Evolutionary conservation across 805 yeast genomes (phyloP), one percentile per base, ranked within the genome.

Genomic region (Sugiyamaella qingdaonensis): DNA sequence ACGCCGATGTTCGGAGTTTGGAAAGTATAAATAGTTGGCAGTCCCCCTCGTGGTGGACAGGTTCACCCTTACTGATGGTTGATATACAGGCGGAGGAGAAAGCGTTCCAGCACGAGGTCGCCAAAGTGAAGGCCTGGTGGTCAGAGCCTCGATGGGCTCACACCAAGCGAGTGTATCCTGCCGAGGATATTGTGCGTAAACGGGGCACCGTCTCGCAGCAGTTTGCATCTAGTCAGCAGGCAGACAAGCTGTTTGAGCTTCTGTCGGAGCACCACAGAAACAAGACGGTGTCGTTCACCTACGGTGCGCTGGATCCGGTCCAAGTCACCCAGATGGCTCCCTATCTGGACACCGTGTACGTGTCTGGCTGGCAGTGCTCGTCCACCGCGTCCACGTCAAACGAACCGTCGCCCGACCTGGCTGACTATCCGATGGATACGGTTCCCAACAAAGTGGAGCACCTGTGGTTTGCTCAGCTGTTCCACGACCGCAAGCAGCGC

Each of bases 381-480:
- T 90, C 97, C 19, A 92, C 98, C 51, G 97, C 98, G 51, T 90
- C 97, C 14, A 88, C 96, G 41, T 88, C 97, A 39, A 92, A 92
- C 70, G 98, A 92, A 76, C 99, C 98, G 34, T 88, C 96, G 41
- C 98, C 98, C 54, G 99, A 92, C 77, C 80, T 92, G 67, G 99
- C 99, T 50, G 99, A 92, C 74, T 92, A 92, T 73, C 99, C 99
- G 55, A 86, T 86, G 87, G 97, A 92, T 73, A 92, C 99, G 31
- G 99, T 92, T 58, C 99, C 99, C 67, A 91, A 91, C 79, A 92
- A 92, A 79, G 97, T 90, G 62, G 95, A 92, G 73, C 98, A 92
- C 70, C 78, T 92, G 68, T 92, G 92, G 82, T 90, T 88, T 68
- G 98, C 97, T 46, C 98, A 92, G 76, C 78, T 88, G 58, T 92